These are phyloP conservation scores for Blastobotrys americana DNA, from an alignment of 805 yeast species.

Conservation along the genomic window DNA sequence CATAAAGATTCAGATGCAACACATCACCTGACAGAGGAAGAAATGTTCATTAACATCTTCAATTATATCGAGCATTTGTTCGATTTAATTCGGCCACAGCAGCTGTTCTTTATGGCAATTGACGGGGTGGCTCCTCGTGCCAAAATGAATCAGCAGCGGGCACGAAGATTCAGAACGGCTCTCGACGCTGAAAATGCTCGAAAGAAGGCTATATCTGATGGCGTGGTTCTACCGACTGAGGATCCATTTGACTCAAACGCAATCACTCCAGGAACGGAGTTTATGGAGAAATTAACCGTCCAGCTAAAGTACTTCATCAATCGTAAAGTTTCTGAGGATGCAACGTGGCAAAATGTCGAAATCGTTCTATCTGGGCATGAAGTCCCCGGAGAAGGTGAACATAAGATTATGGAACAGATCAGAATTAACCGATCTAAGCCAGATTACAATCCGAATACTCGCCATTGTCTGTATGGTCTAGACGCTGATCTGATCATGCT, in stretches of 20 bases:
- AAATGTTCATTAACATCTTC: conserved; percentile 86
- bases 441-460: conserved; percentile 66
- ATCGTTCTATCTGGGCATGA: conserved; percentile 86
- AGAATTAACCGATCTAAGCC: conserved; percentile 70
- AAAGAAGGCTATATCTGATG: conserved; percentile 64
- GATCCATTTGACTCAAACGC: conserved; percentile 82
- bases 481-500: conserved; percentile 95
- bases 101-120: conserved; percentile 89
- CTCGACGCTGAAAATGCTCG: conserved; percentile 79
- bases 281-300: conserved; percentile 80
- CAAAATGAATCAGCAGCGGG: conserved; percentile 95
- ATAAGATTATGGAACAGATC: conserved; percentile 89
- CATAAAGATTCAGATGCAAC: conserved; percentile 66
- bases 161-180: conserved; percentile 92
- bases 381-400: conserved; percentile 99
- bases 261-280: conserved; percentile 98
- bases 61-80: conserved; percentile 92
- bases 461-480: conserved; percentile 92
- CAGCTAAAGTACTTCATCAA: conserved; percentile 82
- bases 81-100: conserved; percentile 75
- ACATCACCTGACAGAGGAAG: conserved; percentile 71
- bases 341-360: conserved; percentile 74
- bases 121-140: conserved; percentile 99
- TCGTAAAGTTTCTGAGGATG: conserved; percentile 77
- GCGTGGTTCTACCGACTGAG: conserved; percentile 70